Conservation (phyloP, 2,329 filamentous ascomycete genomes). For the Colletotrichum acutatum region DNA sequence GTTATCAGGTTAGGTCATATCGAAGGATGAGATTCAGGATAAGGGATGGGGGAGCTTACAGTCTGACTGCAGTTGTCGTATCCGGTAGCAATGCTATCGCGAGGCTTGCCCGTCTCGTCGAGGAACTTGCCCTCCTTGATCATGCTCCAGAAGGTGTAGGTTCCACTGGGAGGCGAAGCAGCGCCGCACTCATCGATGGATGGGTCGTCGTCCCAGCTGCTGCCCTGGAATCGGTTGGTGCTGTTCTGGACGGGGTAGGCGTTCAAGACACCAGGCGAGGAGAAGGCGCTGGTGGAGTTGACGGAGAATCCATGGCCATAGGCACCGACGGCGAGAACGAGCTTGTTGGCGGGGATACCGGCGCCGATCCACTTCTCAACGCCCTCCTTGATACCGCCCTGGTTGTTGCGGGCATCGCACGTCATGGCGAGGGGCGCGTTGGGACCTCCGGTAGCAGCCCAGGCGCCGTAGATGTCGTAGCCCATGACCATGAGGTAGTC, state of each 20-base stretch:
- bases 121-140: conserved; percentile 30
- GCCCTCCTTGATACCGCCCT: conserved; percentile 32
- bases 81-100: conserved; percentile 7
- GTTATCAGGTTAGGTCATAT: not conserved
- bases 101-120: conserved; percentile 26
- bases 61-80: conserved; percentile 33
- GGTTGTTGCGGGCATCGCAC: conserved; percentile 32
- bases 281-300: conserved; percentile 27
- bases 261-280: conserved; percentile 22
- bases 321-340: conserved; percentile 29
- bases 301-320: conserved; percentile 35
- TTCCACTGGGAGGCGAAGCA: conserved; percentile 23
- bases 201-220: conserved; percentile 35
- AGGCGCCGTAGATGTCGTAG: conserved; percentile 32
- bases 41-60: not conserved
- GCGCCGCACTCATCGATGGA: conserved; percentile 27
- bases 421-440: conserved; percentile 20
- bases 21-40: not conserved
- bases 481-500: conserved; percentile 34
- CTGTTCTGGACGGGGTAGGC: conserved; percentile 29
- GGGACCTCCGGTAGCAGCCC: conserved; percentile 28
- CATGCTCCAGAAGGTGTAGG: conserved; percentile 27
- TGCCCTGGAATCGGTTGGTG: conserved; percentile 32
- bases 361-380: conserved; percentile 28
- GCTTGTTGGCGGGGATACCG: conserved; percentile 26